Conservation (phyloP, 139 green algal species). For the Coelastrella sp. region DNA sequence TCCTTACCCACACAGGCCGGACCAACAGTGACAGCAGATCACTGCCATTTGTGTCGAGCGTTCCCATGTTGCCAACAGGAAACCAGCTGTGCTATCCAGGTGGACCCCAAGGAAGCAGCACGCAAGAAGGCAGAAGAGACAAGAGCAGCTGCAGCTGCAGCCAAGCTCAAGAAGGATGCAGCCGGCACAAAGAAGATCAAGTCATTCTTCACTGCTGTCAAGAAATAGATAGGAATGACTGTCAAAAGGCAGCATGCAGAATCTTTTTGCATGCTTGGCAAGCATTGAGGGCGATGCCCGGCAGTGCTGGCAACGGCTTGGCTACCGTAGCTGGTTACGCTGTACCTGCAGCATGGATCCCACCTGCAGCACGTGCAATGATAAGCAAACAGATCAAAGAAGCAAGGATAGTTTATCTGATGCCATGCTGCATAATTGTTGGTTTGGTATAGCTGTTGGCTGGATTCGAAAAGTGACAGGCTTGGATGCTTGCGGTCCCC, state of each 20-base stretch:
- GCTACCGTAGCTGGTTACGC: no score
- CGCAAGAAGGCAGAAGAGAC: constrained; percentile 41
- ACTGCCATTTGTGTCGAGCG: no score
- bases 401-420: no score
- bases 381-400: no score
- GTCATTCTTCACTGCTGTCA: constrained; percentile 58
- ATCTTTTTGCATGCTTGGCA: neutral
- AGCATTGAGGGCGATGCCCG: no score
- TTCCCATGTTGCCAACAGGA: neutral
- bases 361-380: neutral
- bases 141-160: constrained; percentile 38
- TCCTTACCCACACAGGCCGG: no score
- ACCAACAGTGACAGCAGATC: no score
- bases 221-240: constrained; percentile 6
- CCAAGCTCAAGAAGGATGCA: constrained; percentile 51
- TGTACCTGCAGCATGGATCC: neutral
- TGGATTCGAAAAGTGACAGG: no score
- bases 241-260: neutral
- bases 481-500: no score
- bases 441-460: no score
- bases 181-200: constrained; percentile 58
- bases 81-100: neutral
- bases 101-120: constrained; percentile 49
- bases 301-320: no score
- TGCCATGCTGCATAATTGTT: neutral